phyloP scores from a whole-genome alignment of 371 early-diverging fungal genomes.

The Rhizopus stolonifer region DNA sequence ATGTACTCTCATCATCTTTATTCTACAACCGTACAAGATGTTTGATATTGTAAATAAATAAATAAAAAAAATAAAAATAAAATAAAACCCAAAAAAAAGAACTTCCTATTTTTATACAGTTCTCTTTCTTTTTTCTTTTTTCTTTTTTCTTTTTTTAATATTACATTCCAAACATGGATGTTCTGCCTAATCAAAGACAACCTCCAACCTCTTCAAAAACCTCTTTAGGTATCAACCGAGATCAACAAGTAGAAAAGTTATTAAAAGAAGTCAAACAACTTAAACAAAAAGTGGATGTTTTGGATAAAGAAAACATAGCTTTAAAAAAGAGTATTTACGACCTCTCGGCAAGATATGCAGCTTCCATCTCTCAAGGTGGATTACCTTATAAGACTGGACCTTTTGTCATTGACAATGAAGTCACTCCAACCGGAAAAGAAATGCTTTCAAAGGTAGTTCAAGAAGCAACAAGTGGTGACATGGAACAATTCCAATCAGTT shows the following conservation, averaged over 20 bases:
- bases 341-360: conserved; percentile 73
- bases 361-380: conserved; percentile 50
- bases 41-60: too few species aligned
- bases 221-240: conserved; percentile 36
- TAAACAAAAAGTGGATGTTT: conserved; percentile 73
- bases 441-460: conserved; percentile 50
- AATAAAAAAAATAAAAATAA: too few species aligned
- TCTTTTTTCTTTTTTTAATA: too few species aligned
- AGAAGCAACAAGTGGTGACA: conserved; percentile 46
- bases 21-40: too few species aligned
- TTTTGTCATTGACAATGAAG: conserved; percentile 44
- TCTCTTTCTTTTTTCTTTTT: too few species aligned
- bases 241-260: conserved; percentile 61
- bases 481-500: conserved; percentile 35
- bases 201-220: conserved; percentile 17
- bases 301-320: conserved; percentile 82
- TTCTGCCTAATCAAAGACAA: conserved; percentile 35
- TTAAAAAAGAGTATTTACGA: conserved; percentile 86
- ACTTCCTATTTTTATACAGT: too few species aligned
- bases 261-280: conserved; percentile 73
- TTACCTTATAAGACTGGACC: conserved; percentile 37
- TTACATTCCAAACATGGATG: too few species aligned
- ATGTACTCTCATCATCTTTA: too few species aligned
- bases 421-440: conserved; percentile 32
- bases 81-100: too few species aligned